Conservation (phyloP, 371 early-diverging fungal species). For the Mortierella sp. region DNA sequence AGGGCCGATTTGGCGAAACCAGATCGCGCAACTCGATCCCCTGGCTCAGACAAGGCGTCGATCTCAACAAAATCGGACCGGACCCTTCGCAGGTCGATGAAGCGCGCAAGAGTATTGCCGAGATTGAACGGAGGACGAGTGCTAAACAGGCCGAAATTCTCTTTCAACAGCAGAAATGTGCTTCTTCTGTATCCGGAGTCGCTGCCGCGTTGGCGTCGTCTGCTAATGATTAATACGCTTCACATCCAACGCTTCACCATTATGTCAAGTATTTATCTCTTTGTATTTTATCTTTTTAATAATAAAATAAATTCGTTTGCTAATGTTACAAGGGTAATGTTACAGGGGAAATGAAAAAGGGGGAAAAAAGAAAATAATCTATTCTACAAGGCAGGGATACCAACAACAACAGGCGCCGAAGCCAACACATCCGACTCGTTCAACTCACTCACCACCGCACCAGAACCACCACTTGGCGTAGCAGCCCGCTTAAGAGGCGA, state of each 20-base stretch:
- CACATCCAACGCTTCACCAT: neutral
- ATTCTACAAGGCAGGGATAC: slow-evolving; percentile 4
- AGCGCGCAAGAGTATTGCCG: neutral
- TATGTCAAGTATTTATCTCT: neutral
- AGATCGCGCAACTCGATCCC: neutral
- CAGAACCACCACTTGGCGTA: neutral
- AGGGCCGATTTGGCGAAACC: neutral
- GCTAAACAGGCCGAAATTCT: neutral
- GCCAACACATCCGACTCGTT: neutral
- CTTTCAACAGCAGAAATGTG: neutral
- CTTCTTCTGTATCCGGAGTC: neutral
- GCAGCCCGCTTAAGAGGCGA: neutral
- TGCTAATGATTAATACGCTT: no score
- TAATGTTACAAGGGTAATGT: neutral
- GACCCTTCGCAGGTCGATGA: neutral
- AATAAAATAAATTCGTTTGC: neutral
- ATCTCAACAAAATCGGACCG: slow-evolving; percentile 8
- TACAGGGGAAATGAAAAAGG: neutral
- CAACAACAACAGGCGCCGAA: neutral
- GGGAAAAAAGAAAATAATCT: neutral
- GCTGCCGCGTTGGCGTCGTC: no score
- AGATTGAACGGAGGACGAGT: neutral
- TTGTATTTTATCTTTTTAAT: neutral
- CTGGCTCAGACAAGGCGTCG: neutral
- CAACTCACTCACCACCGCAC: neutral